Evolutionary conservation across 257 asterid genomes (phyloP).

Genomic region (Euphrasia confusa): DNA sequence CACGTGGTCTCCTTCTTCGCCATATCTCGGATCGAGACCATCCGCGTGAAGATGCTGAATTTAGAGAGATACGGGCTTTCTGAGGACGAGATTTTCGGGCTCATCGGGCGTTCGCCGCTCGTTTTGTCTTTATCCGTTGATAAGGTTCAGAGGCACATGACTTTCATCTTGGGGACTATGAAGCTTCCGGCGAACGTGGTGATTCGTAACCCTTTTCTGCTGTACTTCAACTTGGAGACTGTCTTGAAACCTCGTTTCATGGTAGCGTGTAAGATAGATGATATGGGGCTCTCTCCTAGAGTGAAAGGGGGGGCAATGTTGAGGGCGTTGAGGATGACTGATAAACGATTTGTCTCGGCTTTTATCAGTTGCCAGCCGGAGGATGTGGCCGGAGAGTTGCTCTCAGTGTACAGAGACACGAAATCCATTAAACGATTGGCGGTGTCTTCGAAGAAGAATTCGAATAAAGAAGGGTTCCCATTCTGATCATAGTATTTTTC

Average conservation of each 20-base stretch:
- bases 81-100: constrained; percentile 51
- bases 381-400: constrained; percentile 47
- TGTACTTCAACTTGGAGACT: constrained; percentile 53
- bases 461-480: constrained; percentile 53
- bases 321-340: constrained; percentile 72
- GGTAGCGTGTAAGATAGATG: constrained; percentile 59
- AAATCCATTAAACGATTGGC: constrained; percentile 66
- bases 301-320: constrained; percentile 53
- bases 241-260: constrained; percentile 56
- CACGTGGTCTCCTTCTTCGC: constrained; percentile 68
- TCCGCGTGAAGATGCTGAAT: constrained; percentile 54
- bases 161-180: constrained; percentile 57
- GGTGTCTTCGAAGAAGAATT: constrained; percentile 56
- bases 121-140: constrained; percentile 62
- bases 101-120: constrained; percentile 62
- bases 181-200: constrained; percentile 49
- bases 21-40: constrained; percentile 61
- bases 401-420: constrained; percentile 35
- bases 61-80: constrained; percentile 64
- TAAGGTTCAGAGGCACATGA: constrained; percentile 79
- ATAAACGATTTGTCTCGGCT: constrained; percentile 50
- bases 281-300: constrained; percentile 61
- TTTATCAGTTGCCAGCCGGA: constrained; percentile 54
- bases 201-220: constrained; percentile 41
- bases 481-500: constrained; percentile 35